phyloP scores from a whole-genome alignment of 1,284 basidiomycete genomes.

The Porodaedalea pini region DNA sequence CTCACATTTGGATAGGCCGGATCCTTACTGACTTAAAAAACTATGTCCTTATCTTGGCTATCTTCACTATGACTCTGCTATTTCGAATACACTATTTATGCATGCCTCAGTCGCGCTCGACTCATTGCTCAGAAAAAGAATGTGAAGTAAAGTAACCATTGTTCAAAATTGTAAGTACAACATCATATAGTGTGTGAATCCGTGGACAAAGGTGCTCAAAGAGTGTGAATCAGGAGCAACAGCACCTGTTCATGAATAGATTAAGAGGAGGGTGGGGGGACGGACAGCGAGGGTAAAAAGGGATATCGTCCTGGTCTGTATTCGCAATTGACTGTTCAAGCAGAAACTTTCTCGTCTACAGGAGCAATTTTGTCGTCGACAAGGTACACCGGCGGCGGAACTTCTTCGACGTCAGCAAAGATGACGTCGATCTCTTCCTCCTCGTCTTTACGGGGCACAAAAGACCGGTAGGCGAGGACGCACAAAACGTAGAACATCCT shows the following conservation, averaged over 20 bases:
- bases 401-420: slow-evolving; percentile 30
- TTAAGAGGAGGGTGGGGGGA: neutral
- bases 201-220: neutral
- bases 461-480: slow-evolving; percentile 53
- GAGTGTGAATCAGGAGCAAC: slow-evolving; percentile 8
- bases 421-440: slow-evolving; percentile 35
- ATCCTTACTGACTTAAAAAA: too few species aligned
- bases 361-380: slow-evolving; percentile 45
- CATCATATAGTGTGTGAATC: neutral
- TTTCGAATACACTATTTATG: neutral
- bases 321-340: neutral
- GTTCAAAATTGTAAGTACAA: slow-evolving; percentile 6
- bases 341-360: slow-evolving; percentile 7
- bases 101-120: neutral
- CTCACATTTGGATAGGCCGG: too few species aligned
- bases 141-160: neutral
- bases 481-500: slow-evolving; percentile 73
- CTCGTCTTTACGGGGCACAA: slow-evolving; percentile 36
- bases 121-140: neutral
- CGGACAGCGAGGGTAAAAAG: neutral
- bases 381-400: slow-evolving; percentile 23
- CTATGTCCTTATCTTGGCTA: neutral
- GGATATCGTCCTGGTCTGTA: neutral
- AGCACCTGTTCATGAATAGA: neutral
- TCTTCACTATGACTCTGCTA: neutral